Evolutionary conservation across 1,139 yeast species (phyloP).

Genomic region (Pneumocystis canis): DNA sequence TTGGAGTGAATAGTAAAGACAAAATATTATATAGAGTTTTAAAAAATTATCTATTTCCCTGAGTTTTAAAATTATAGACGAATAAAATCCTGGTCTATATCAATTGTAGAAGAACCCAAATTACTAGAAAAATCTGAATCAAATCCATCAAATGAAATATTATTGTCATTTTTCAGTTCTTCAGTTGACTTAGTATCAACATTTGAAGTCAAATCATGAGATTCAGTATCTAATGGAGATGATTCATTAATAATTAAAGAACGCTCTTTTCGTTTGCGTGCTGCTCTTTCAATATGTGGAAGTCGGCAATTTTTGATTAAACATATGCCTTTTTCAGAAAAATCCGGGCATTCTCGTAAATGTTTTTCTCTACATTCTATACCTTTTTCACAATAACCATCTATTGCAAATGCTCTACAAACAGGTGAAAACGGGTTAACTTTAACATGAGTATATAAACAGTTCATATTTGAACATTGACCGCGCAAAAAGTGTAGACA

Average conservation of each 20-base stretch:
- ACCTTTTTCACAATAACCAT: slow-evolving; percentile 58
- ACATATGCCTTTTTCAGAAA: slow-evolving; percentile 45
- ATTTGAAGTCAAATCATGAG: background rate
- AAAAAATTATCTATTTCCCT: background rate
- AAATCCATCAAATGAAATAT: background rate
- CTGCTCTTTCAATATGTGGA: slow-evolving; percentile 10
- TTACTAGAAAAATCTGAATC: background rate
- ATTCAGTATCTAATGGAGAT: background rate
- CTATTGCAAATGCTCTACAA: slow-evolving; percentile 53
- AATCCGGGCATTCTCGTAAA: slow-evolving; percentile 55
- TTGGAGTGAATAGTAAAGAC: background rate
- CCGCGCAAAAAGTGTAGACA: slow-evolving; percentile 42
- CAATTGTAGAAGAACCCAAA: background rate
- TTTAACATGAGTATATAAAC: slow-evolving; percentile 43
- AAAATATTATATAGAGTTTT: background rate
- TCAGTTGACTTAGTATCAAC: background rate
- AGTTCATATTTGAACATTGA: slow-evolving; percentile 40
- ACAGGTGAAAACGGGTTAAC: slow-evolving; percentile 33
- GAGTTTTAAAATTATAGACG: background rate
- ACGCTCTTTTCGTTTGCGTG: background rate
- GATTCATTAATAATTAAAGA: background rate
- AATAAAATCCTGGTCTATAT: background rate
- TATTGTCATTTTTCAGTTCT: background rate
- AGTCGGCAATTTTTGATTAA: slow-evolving; percentile 18
- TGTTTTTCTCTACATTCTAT: slow-evolving; percentile 43